Percentiles rank a stretch among this genome's conserved stretches.
Conservation (phyloP, 108 stramenopile species). For the Pseudonitzschia pungens region DNA sequence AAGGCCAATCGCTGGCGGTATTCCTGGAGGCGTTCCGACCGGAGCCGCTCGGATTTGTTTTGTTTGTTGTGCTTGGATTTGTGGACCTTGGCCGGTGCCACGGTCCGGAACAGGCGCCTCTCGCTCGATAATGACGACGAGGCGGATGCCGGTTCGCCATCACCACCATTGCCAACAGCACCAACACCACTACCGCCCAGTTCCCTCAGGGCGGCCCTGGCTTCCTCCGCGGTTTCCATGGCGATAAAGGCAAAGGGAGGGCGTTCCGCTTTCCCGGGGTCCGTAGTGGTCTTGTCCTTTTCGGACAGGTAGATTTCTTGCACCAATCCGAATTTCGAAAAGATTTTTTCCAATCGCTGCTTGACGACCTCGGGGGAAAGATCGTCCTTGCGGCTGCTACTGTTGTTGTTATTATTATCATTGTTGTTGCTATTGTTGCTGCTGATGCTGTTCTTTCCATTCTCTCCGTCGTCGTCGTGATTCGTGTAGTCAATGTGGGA, state of each 20-base stretch:
- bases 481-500: constrained; percentile 6
- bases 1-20: background rate
- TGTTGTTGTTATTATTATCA: background rate
- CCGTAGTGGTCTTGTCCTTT: background rate
- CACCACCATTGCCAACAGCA: too few species aligned
- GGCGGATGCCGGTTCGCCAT: too few species aligned
- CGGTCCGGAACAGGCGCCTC: background rate
- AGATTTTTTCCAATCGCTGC: background rate
- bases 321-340: constrained; percentile 20
- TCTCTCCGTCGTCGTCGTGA: background rate
- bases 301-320: constrained; percentile 21
- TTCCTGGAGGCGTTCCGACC: background rate
- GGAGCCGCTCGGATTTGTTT: constrained; percentile 10
- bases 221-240: constrained; percentile 24
- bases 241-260: constrained; percentile 28
- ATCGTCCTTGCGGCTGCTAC: background rate
- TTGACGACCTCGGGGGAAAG: background rate
- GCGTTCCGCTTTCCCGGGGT: background rate
- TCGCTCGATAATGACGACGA: too few species aligned
- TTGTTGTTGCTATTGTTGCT: background rate
- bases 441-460: background rate
- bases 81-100: constrained; percentile 6
- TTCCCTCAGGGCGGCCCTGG: constrained; percentile 6
- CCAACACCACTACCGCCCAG: background rate
- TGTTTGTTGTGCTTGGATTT: constrained; percentile 12